Evolutionary conservation across 75 land plant genomes (phyloP).

Genomic region (Cunninghamia lanceolata): DNA sequence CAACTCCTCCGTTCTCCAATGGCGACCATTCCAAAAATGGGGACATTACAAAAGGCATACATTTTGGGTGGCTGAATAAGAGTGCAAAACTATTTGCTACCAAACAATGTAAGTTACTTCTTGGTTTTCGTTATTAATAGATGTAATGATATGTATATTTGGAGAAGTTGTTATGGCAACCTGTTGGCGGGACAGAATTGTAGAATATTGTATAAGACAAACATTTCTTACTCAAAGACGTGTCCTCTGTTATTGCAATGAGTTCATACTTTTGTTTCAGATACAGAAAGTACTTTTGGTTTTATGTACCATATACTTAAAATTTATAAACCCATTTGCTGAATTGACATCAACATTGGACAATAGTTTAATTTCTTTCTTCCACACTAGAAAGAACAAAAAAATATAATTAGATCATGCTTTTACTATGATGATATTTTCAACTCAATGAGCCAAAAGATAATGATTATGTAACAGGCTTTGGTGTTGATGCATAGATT

Average conservation of each 20-base stretch:
- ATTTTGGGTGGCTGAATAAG: background rate
- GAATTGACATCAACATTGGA: background rate
- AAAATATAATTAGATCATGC: background rate
- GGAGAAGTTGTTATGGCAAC: background rate
- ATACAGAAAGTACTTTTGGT: background rate
- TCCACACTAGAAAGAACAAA: background rate
- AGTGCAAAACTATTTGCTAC: background rate
- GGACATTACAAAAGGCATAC: background rate
- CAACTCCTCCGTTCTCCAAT: too few relatives aligned
- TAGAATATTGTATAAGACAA: background rate
- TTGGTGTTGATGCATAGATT: constrained; percentile 82
- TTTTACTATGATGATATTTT: background rate
- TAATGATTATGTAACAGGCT: constrained; percentile 64
- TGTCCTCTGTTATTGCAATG: background rate
- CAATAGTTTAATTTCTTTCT: background rate
- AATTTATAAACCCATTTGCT: background rate
- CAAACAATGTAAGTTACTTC: background rate
- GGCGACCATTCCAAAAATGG: too few relatives aligned
- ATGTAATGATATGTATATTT: background rate
- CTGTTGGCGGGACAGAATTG: background rate
- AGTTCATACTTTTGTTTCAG: background rate
- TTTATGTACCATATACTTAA: background rate
- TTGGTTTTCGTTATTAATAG: background rate
- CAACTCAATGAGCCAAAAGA: background rate
- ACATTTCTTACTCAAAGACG: background rate